phyloP scores from a whole-genome alignment of 148 eudicot species.

The Amaranthus cruentus region DNA sequence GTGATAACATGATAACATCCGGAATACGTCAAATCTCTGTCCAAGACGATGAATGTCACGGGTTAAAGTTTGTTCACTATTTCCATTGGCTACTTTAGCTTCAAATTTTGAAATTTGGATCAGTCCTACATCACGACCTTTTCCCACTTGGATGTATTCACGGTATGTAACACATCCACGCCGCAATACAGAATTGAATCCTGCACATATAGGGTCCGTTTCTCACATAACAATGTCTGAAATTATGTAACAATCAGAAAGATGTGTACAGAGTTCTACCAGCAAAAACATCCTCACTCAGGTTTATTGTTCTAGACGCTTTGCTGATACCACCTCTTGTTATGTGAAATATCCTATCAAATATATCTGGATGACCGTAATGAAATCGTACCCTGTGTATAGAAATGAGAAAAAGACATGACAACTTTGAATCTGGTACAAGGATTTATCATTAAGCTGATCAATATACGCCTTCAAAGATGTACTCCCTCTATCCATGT shows the following conservation, averaged over 20 bases:
- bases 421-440: not conserved
- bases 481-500: not conserved
- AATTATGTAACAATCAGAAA: slow-evolving; percentile 8
- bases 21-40: slow-evolving; percentile 82
- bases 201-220: slow-evolving; percentile 30
- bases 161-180: slow-evolving; percentile 77
- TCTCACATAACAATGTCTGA: slow-evolving; percentile 6
- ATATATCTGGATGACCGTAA: slow-evolving; percentile 96
- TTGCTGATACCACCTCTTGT: slow-evolving; percentile 98
- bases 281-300: slow-evolving; percentile 96
- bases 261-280: slow-evolving; percentile 36
- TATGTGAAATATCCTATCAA: slow-evolving; percentile 93
- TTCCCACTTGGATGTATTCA: slow-evolving; percentile 98
- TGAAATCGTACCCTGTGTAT: slow-evolving; percentile 83
- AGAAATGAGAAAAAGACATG: slow-evolving; percentile 1
- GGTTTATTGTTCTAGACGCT: slow-evolving; percentile 88
- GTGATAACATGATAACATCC: slow-evolving; percentile 93
- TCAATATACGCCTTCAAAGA: not conserved
- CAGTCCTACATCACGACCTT: slow-evolving; percentile 98
- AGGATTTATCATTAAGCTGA: not conserved
- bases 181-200: slow-evolving; percentile 75
- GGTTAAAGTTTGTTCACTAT: slow-evolving; percentile 92
- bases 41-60: slow-evolving; percentile 94
- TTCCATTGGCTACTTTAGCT: slow-evolving; percentile 96
- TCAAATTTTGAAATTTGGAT: slow-evolving; percentile 93